These are phyloP conservation scores for Peronospora tabacina DNA, from an alignment of 352 stramenopile genomes.

Conservation along the genomic window DNA sequence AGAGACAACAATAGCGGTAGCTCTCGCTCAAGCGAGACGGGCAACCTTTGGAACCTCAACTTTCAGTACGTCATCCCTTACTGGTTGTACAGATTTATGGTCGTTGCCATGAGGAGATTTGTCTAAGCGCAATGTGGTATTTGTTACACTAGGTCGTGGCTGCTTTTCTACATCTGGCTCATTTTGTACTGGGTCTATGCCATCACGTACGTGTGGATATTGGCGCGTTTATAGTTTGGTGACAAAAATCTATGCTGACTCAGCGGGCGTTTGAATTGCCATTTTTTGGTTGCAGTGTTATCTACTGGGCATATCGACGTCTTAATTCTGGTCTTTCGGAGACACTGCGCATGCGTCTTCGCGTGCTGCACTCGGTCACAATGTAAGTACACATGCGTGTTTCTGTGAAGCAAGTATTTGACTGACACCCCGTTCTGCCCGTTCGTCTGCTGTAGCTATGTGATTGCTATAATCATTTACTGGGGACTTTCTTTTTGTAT, in stretches of 20 bases:
- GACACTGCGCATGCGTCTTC: conserved; percentile 77
- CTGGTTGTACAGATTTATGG: neutral
- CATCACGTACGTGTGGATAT: conserved; percentile 41
- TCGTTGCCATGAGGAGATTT: neutral
- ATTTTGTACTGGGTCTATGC: conserved; percentile 83
- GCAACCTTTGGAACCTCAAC: conserved; percentile 78
- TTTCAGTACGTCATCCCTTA: conserved; percentile 47
- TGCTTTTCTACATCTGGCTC: conserved; percentile 83
- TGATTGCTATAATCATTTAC: conserved; percentile 89
- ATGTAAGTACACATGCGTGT: conserved; percentile 42
- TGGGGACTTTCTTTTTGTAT: conserved; percentile 80
- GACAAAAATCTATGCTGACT: conserved; percentile 3
- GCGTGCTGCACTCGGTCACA: conserved; percentile 81
- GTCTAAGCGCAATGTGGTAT: neutral
- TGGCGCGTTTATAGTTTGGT: neutral
- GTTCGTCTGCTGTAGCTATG: conserved; percentile 41
- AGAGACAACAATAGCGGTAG: conserved; percentile 5
- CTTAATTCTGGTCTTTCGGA: conserved; percentile 75
- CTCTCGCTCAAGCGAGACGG: conserved; percentile 25
- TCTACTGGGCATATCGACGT: conserved; percentile 78
- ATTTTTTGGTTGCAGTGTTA: conserved; percentile 36
- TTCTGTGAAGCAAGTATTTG: conserved; percentile 2
- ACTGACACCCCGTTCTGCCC: neutral
- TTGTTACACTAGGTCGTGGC: conserved; percentile 48
- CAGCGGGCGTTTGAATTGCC: neutral